phyloP scores from a whole-genome alignment of 805 yeast species.

The Teunomyces pallodes region DNA sequence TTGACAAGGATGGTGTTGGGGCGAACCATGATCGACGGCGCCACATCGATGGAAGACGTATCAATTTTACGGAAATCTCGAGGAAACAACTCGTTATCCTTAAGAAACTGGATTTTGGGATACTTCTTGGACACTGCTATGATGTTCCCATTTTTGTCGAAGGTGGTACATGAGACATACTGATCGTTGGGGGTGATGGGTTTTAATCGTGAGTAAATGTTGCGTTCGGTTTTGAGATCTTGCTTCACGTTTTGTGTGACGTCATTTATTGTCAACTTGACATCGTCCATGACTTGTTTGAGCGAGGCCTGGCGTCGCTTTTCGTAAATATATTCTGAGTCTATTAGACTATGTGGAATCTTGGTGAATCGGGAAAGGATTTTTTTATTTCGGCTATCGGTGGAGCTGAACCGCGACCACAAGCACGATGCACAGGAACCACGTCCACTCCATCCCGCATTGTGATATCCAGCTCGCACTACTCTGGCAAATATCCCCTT shows the following conservation, averaged over 20 bases:
- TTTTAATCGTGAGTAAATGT: conserved; percentile 4
- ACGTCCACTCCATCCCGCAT: background rate
- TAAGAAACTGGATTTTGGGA: conserved; percentile 68
- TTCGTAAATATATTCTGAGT: background rate
- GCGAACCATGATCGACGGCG: conserved; percentile 85
- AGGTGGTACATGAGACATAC: conserved; percentile 75
- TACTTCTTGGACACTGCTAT: conserved; percentile 68
- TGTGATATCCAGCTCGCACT: background rate
- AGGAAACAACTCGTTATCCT: conserved; percentile 72
- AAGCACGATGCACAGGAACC: background rate
- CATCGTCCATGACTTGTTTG: conserved; percentile 2
- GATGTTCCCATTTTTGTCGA: conserved; percentile 68
- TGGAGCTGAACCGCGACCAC: conserved; percentile 1
- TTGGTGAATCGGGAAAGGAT: background rate
- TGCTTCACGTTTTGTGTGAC: background rate
- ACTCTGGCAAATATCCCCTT: background rate
- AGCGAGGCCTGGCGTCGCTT: background rate
- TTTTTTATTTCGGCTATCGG: conserved; percentile 1
- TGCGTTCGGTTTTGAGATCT: background rate
- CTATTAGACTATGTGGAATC: conserved; percentile 3
- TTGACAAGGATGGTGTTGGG: conserved; percentile 76
- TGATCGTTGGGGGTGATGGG: conserved; percentile 42
- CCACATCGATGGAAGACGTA: conserved; percentile 68
- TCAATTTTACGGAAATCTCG: conserved; percentile 87
- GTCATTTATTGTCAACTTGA: conserved; percentile 4